Base-by-base conservation (phyloP, 1,284 basidiomycete genomes). In the Afroboletus lepidellus region DNA sequence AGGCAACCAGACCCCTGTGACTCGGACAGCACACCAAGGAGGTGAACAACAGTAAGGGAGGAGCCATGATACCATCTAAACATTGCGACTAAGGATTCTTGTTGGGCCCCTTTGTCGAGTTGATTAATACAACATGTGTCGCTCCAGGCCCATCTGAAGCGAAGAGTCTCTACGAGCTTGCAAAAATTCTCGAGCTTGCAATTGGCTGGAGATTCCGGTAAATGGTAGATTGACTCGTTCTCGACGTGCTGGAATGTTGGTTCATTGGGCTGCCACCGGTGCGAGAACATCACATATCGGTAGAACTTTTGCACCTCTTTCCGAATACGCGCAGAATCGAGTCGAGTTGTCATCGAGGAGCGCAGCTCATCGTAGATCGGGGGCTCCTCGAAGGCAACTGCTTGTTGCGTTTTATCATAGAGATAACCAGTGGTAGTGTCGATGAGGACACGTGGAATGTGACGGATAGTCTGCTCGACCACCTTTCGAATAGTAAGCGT, bases 221-320 rank as follows among this genome's bases (percentile, higher is more conserved):
- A 27, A 2, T 20, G 7, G 18, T 29, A 30, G 18, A 42, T 24
- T 15, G 41, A 41, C 8, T 18, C 20, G n/a, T 12, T 11, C 41
- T 41, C 25, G 24, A 41, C 18, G 6, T 2, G 8, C 16, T 57
- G 47, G 9, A 62, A 37, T 0, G 29, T 25, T 0, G 58, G 60
- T 38, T 61, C 53, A 0, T 25, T 16, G 5, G 13, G 9, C 7
- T 57, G 21, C 57, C 57, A 58, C 20, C n/a, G 39, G 9, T 60
- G 58, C 0, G 60, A 59, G 8, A 57, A 11, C 50, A 60, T 62
- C 11, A 48, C 57, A 4, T 62, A 59, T 49, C 37, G 30, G 20
- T 57, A 59, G n/a, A 13, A 59, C 5, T 20, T 0, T 9, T 48
- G 32, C 32, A 59, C 57, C 3, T 37, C 57, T 16, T 6, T 52